phyloP scores from a whole-genome alignment of 805 yeast species.

The Candida alai region DNA sequence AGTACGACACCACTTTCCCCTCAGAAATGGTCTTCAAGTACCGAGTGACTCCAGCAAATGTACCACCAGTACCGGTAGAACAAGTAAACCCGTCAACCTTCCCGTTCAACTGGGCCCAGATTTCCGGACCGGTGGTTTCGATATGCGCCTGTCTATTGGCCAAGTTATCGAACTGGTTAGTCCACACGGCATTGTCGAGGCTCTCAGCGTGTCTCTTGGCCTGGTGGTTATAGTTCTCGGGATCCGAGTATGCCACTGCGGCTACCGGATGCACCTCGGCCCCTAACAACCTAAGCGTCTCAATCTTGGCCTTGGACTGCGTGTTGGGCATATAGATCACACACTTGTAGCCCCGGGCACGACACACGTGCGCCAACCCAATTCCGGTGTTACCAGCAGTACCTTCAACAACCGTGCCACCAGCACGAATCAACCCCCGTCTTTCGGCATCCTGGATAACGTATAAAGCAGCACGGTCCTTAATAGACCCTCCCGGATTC shows the following conservation, averaged over 20 bases:
- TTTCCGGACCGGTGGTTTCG: conserved; percentile 90
- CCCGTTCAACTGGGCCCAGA: conserved; percentile 80
- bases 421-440: conserved; percentile 59
- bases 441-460: conserved; percentile 76
- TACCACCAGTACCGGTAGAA: conserved; percentile 91
- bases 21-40: conserved; percentile 67
- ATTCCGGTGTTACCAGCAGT: conserved; percentile 97
- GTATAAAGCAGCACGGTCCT: conserved; percentile 83
- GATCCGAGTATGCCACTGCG: conserved; percentile 77
- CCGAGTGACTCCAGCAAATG: conserved; percentile 81
- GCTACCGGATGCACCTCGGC: conserved; percentile 90
- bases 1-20: conserved; percentile 57
- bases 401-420: conserved; percentile 89
- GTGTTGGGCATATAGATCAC: conserved; percentile 91
- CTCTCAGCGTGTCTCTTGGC: conserved; percentile 80
- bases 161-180: conserved; percentile 85
- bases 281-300: conserved; percentile 69
- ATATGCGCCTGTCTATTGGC: conserved; percentile 88
- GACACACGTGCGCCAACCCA: conserved; percentile 77
- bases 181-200: conserved; percentile 82
- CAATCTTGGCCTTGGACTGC: conserved; percentile 76
- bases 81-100: conserved; percentile 82
- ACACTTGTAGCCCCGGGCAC: conserved; percentile 79
- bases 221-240: conserved; percentile 82
- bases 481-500: conserved; percentile 93